Percentiles rank a stretch among this genome's conserved stretches.
phyloP scores from a whole-genome alignment of 371 early-diverging fungal genomes.

The Mucor irregularis region DNA sequence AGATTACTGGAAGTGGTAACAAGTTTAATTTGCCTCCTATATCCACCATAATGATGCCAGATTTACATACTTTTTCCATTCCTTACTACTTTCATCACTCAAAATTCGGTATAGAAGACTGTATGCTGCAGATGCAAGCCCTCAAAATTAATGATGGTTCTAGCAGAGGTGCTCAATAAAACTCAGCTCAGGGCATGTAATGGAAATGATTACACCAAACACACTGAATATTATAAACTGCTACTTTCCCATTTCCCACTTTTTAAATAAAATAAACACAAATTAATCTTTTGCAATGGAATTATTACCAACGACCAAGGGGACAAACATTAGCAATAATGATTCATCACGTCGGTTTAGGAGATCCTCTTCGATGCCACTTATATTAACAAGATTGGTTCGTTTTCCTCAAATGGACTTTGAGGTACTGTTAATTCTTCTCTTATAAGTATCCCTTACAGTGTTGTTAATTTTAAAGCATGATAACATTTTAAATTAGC shows the following conservation, averaged over 20 bases:
- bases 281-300: constrained; percentile 8
- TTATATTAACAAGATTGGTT: constrained; percentile 59
- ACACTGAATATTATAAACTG: too few species aligned
- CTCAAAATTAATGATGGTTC: background rate
- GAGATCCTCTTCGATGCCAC: constrained; percentile 11
- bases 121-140: constrained; percentile 13
- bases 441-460: background rate
- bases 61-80: constrained; percentile 11
- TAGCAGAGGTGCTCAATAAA: background rate
- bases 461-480: background rate
- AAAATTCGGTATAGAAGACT: constrained; percentile 32
- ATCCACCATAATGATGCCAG: constrained; percentile 5
- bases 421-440: constrained; percentile 7
- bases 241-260: too few species aligned
- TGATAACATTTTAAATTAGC: constrained; percentile 35
- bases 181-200: constrained; percentile 2
- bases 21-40: constrained; percentile 17
- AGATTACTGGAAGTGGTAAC: background rate
- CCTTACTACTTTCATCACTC: constrained; percentile 33
- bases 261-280: background rate
- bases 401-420: constrained; percentile 84
- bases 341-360: background rate
- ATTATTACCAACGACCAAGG: constrained; percentile 7
- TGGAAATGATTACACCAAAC: too few species aligned
- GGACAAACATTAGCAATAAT: background rate